Evolutionary conservation across 2,329 filamentous ascomycete species (phyloP).

Genomic region (Fusarium oxysporum): DNA sequence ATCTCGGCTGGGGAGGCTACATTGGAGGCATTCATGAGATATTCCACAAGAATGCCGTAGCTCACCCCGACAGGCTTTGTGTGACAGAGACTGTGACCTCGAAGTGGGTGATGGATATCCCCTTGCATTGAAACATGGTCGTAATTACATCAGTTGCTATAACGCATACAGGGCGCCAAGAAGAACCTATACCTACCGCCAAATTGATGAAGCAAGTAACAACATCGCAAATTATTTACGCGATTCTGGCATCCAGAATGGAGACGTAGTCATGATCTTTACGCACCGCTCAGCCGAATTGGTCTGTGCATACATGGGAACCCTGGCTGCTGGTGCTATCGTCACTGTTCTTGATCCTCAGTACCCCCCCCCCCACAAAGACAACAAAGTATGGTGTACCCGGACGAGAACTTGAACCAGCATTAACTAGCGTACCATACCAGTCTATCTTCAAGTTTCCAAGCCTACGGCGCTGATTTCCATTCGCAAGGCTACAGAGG

Average conservation of each 20-base stretch:
- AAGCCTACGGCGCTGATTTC: not conserved
- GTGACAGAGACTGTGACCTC: constrained; percentile 2
- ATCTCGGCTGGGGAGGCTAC: constrained; percentile 5
- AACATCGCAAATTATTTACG: not conserved
- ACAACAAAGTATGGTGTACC: not conserved
- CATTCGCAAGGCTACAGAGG: not conserved
- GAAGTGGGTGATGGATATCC: not conserved
- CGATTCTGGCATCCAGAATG: constrained; percentile 1
- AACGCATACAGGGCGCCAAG: not conserved
- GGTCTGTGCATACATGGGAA: not conserved
- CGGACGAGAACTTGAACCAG: not conserved
- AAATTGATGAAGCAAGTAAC: constrained; percentile 2
- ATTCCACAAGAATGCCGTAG: constrained; percentile 8
- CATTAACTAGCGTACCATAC: not conserved
- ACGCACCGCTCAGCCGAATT: not conserved
- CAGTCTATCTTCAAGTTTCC: constrained; percentile 1
- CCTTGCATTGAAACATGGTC: not conserved
- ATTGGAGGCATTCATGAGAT: constrained; percentile 4
- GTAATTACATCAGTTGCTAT: not conserved
- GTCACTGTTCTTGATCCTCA: constrained; percentile 1
- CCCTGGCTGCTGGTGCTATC: not conserved
- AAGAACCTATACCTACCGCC: not conserved
- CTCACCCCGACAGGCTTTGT: not conserved
- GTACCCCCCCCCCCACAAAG: constrained; percentile 3
- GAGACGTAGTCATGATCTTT: constrained; percentile 2